A percentile compares a stretch with the other conserved stretches of the same genome.
Conservation (phyloP, 1,284 basidiomycete species). For the Ganoderma multipileum region DNA sequence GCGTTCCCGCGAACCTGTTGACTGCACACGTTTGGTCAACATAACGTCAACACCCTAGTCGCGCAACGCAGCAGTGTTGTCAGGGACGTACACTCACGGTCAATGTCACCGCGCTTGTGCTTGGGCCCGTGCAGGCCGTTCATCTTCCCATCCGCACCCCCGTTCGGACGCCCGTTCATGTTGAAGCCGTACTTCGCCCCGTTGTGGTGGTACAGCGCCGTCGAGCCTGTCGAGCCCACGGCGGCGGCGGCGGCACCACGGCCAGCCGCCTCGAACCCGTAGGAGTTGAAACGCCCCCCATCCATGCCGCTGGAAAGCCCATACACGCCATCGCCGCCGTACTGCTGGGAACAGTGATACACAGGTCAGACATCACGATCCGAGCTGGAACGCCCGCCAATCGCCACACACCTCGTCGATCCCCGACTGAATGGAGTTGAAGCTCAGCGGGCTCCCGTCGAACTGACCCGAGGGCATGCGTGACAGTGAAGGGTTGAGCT, state of each 20-base stretch:
- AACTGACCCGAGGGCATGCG: slow-evolving; percentile 67
- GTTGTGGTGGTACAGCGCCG: slow-evolving; percentile 82
- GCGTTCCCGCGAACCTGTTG: slow-evolving; percentile 94
- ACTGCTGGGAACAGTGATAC: slow-evolving; percentile 47
- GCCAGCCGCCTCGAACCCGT: slow-evolving; percentile 64
- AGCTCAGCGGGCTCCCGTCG: slow-evolving; percentile 57
- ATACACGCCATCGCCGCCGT: slow-evolving; percentile 67
- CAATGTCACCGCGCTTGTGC: slow-evolving; percentile 92
- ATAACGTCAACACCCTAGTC: neutral
- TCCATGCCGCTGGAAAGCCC: slow-evolving; percentile 58
- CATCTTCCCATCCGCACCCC: slow-evolving; percentile 73
- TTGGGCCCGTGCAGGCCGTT: slow-evolving; percentile 90
- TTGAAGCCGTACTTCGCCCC: slow-evolving; percentile 79
- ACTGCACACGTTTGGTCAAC: slow-evolving; percentile 52
- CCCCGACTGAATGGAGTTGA: slow-evolving; percentile 57
- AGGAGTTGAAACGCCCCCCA: slow-evolving; percentile 63
- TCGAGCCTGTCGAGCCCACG: slow-evolving; percentile 70
- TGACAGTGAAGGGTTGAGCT: slow-evolving; percentile 75
- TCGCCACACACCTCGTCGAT: slow-evolving; percentile 57
- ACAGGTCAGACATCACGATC: slow-evolving; percentile 23
- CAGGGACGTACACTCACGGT: slow-evolving; percentile 74
- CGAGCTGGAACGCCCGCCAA: slow-evolving; percentile 28
- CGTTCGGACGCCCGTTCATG: slow-evolving; percentile 54
- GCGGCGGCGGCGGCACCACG: slow-evolving; percentile 41
- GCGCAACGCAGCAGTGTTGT: neutral